Evolutionary conservation across 2,329 filamentous ascomycete genomes (phyloP).

Genomic region (Parafenestella ontariensis): DNA sequence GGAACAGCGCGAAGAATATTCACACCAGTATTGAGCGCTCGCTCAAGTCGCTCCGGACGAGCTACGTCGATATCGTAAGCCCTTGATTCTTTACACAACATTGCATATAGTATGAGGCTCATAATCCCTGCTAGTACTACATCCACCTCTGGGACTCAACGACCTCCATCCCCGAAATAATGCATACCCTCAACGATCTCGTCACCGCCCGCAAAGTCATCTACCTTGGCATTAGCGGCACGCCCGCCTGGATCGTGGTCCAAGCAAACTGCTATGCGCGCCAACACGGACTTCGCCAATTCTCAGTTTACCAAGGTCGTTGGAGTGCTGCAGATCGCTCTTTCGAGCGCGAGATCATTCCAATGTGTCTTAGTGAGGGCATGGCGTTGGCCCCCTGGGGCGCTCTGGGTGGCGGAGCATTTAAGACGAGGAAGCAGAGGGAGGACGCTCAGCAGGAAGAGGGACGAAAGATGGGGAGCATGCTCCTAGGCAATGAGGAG

Average conservation of each 20-base stretch:
- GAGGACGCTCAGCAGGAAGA: slow-evolving; percentile 48
- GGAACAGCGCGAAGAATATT: slow-evolving; percentile 28
- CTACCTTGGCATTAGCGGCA: slow-evolving; percentile 55
- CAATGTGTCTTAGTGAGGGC: slow-evolving; percentile 53
- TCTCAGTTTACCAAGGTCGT: slow-evolving; percentile 52
- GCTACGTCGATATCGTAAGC: slow-evolving; percentile 66
- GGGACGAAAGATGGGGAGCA: slow-evolving; percentile 46
- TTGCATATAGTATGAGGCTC: slow-evolving; percentile 1
- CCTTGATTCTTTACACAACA: background rate
- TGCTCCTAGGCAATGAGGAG: slow-evolving; percentile 55
- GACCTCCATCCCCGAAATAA: slow-evolving; percentile 53
- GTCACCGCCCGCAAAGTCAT: slow-evolving; percentile 52
- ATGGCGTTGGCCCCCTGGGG: slow-evolving; percentile 64
- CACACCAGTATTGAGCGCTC: slow-evolving; percentile 16
- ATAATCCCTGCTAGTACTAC: slow-evolving; percentile 41
- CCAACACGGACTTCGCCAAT: slow-evolving; percentile 49
- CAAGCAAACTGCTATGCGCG: slow-evolving; percentile 47
- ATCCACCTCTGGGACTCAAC: slow-evolving; percentile 54
- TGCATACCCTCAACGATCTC: slow-evolving; percentile 53
- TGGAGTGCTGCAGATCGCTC: slow-evolving; percentile 54
- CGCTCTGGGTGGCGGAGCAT: slow-evolving; percentile 50
- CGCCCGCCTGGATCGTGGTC: slow-evolving; percentile 50
- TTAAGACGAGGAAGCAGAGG: slow-evolving; percentile 54
- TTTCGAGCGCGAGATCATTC: slow-evolving; percentile 56
- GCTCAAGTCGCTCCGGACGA: slow-evolving; percentile 55